Evolutionary conservation across 805 yeast genomes (phyloP).

Genomic region (Ogataea thermomethanolica): DNA sequence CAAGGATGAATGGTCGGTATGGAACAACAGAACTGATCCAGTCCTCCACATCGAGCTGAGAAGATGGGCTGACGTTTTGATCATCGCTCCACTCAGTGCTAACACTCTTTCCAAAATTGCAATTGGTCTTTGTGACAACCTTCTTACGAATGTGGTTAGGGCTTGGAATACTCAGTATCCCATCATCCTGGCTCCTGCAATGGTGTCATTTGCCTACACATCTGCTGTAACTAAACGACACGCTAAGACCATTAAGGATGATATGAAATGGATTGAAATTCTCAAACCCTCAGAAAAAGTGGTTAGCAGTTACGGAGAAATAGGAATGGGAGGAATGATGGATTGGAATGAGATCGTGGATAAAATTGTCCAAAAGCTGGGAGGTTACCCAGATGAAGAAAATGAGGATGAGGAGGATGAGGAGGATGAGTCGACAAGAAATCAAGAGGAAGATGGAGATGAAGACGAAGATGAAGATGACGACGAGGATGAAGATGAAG

Average conservation of each 20-base stretch:
- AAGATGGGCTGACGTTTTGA: slow-evolving; percentile 57
- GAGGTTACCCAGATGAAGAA: slow-evolving; percentile 50
- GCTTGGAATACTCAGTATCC: slow-evolving; percentile 63
- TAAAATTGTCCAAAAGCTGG: slow-evolving; percentile 48
- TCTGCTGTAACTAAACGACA: slow-evolving; percentile 55
- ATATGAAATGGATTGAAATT: slow-evolving; percentile 61
- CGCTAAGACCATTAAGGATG: slow-evolving; percentile 49
- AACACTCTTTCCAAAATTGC: slow-evolving; percentile 55
- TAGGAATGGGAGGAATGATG: slow-evolving; percentile 70
- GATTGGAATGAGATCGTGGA: slow-evolving; percentile 63
- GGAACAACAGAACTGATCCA: slow-evolving; percentile 55
- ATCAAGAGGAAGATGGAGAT: slow-evolving; percentile 23
- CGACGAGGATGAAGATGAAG: slow-evolving; percentile 38
- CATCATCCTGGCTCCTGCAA: slow-evolving; percentile 54
- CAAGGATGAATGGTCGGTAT: slow-evolving; percentile 52
- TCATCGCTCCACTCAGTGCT: slow-evolving; percentile 57
- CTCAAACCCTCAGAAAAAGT: slow-evolving; percentile 60
- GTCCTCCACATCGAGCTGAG: slow-evolving; percentile 58
- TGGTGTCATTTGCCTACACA: slow-evolving; percentile 59
- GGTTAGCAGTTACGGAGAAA: slow-evolving; percentile 51
- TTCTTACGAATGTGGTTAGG: slow-evolving; percentile 53
- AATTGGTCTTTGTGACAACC: slow-evolving; percentile 55
- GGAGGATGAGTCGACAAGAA: slow-evolving; percentile 12
- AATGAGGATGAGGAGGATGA: slow-evolving; percentile 48
- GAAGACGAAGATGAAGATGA: slow-evolving; percentile 50